These are phyloP conservation scores for Daldinia sp. DNA, from an alignment of 2,329 filamentous ascomycete genomes.

Conservation along the genomic window DNA sequence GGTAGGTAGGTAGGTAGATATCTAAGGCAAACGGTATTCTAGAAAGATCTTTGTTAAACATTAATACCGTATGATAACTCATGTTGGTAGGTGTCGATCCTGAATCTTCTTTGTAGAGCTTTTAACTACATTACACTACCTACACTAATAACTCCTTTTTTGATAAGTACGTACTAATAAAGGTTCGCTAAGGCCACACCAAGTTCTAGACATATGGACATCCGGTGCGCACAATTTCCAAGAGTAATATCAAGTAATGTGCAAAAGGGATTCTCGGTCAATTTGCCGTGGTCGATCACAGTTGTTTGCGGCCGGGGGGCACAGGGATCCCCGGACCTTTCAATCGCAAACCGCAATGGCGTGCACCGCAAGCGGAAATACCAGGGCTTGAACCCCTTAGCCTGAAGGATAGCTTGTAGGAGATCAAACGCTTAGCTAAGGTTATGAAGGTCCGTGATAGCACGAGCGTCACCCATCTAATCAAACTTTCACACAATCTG, in stretches of 20 bases:
- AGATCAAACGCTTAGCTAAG: slow-evolving; percentile 37
- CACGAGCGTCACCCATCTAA: slow-evolving; percentile 31
- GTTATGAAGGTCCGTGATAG: slow-evolving; percentile 24
- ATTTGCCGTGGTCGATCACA: slow-evolving; percentile 31
- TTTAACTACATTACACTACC: not conserved
- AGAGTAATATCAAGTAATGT: slow-evolving; percentile 19
- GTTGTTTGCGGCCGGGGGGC: slow-evolving; percentile 23
- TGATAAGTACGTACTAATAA: not conserved
- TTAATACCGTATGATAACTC: not conserved
- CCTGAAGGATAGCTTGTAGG: slow-evolving; percentile 32
- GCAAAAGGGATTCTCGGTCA: slow-evolving; percentile 29
- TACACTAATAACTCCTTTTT: not conserved
- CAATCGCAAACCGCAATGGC: slow-evolving; percentile 34
- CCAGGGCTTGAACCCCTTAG: slow-evolving; percentile 30
- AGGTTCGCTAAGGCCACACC: slow-evolving; percentile 3
- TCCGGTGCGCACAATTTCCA: slow-evolving; percentile 19
- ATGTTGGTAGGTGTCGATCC: too few species aligned
- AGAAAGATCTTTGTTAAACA: too few species aligned
- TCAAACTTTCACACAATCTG: slow-evolving; percentile 29
- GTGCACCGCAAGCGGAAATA: slow-evolving; percentile 35
- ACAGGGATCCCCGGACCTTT: slow-evolving; percentile 23
- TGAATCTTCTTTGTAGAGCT: not conserved
- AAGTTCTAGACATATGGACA: slow-evolving; percentile 16
- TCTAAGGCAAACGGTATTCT: too few species aligned
- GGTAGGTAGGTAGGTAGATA: too few species aligned